Evolutionary conservation across 2,329 filamentous ascomycete genomes (phyloP).

Genomic region (Curvularia sp.): DNA sequence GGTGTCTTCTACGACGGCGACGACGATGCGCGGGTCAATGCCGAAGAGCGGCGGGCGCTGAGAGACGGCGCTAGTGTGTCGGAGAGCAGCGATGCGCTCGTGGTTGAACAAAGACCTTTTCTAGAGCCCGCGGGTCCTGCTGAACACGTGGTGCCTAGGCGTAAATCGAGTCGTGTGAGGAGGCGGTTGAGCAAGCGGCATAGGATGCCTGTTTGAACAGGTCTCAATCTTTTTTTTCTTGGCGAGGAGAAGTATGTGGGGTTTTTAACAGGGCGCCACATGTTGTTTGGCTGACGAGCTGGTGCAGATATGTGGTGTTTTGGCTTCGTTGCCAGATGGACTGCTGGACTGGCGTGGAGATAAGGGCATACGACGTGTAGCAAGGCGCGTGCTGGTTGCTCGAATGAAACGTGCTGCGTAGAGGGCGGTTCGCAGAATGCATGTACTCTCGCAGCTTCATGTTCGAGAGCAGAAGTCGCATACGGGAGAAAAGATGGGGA

Average conservation of each 20-base stretch:
- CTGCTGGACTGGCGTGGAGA: neutral
- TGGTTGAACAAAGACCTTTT: slow-evolving; percentile 25
- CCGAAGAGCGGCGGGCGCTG: slow-evolving; percentile 17
- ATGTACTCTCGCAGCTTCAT: neutral
- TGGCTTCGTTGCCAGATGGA: neutral
- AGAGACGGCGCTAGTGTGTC: slow-evolving; percentile 31
- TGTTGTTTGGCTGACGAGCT: neutral
- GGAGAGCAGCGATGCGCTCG: slow-evolving; percentile 24
- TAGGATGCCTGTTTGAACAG: slow-evolving; percentile 23
- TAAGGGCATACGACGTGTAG: neutral
- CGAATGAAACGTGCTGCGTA: neutral
- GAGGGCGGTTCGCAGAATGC: neutral
- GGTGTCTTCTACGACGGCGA: slow-evolving; percentile 13
- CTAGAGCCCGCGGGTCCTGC: slow-evolving; percentile 11
- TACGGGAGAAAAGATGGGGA: neutral
- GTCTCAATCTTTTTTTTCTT: neutral
- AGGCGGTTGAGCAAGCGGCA: slow-evolving; percentile 34
- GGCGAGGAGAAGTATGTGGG: neutral
- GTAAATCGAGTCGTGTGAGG: slow-evolving; percentile 18
- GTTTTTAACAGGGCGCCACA: no score
- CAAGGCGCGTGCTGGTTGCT: neutral
- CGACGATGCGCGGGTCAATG: slow-evolving; percentile 16
- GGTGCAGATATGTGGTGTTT: neutral
- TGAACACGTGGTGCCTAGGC: slow-evolving; percentile 17
- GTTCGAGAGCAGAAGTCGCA: neutral